phyloP scores from a whole-genome alignment of 257 asterid genomes.

The Solanum etuberosum region DNA sequence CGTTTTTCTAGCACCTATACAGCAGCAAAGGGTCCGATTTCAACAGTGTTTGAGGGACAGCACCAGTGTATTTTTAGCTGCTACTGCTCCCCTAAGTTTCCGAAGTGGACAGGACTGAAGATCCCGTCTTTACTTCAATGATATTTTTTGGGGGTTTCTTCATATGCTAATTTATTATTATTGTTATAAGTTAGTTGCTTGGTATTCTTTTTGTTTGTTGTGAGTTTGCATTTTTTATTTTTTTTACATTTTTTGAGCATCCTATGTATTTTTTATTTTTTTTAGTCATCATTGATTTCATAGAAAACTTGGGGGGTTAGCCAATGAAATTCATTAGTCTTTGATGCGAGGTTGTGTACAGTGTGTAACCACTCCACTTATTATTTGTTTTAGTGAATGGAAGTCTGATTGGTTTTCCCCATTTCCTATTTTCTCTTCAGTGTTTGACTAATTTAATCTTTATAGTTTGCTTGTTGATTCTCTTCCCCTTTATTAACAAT shows the following conservation, averaged over 20 bases:
- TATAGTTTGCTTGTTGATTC: background rate
- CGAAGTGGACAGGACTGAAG: constrained; percentile 11
- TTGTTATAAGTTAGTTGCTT: constrained; percentile 22
- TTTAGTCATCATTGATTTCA: constrained; percentile 11
- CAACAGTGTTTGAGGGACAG: constrained; percentile 28
- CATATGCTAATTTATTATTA: background rate
- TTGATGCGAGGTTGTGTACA: constrained; percentile 44
- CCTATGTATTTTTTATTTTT: background rate
- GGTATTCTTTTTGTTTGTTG: constrained; percentile 52
- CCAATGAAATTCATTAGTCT: constrained; percentile 28
- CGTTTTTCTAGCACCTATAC: constrained; percentile 4
- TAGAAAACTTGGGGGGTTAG: constrained; percentile 30
- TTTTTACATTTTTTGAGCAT: background rate
- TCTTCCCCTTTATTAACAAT: background rate
- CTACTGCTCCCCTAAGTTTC: constrained; percentile 43
- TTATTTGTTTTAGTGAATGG: constrained; percentile 34
- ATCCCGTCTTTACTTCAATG: constrained; percentile 13
- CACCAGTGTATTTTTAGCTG: constrained; percentile 54
- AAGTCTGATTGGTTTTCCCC: constrained; percentile 25
- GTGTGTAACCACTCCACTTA: constrained; percentile 29
- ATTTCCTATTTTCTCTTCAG: background rate
- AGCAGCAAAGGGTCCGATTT: constrained; percentile 13
- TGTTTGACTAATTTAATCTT: background rate
- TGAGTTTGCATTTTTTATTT: constrained; percentile 32
- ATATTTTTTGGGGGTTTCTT: constrained; percentile 10